Conservation (phyloP, 331 rosid genomes). For the Pyrus hybrid region DNA sequence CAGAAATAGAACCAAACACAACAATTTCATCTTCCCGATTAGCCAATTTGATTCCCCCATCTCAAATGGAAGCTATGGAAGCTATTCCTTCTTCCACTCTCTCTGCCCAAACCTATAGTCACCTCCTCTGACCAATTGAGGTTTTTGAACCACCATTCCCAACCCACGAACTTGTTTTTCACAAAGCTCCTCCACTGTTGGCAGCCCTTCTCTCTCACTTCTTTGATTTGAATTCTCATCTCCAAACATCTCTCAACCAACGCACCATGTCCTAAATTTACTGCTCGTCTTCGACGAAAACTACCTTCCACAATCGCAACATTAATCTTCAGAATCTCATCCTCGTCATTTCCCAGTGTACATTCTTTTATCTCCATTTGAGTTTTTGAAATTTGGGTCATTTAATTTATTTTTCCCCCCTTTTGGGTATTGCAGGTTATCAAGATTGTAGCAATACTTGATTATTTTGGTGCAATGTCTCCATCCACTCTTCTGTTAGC, state of each 20-base stretch:
- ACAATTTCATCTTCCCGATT: no score
- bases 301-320: constrained; percentile 26
- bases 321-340: constrained; percentile 38
- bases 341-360: constrained; percentile 44
- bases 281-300: constrained; percentile 39
- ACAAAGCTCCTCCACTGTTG: constrained; percentile 24
- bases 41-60: no score
- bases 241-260: constrained; percentile 20
- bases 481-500: no score
- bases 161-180: constrained; percentile 29
- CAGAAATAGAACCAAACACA: no score
- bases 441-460: no score
- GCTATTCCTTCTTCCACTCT: no score
- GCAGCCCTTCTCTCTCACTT: constrained; percentile 26
- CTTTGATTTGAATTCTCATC: constrained; percentile 29
- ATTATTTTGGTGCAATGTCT: no score
- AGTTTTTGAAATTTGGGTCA: not conserved
- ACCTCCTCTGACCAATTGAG: constrained; percentile 13
- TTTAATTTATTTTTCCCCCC: not conserved
- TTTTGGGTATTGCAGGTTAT: constrained; percentile 12
- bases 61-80: no score
- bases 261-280: constrained; percentile 52
- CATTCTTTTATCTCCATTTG: not conserved
- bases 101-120: no score
- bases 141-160: constrained; percentile 46